phyloP scores from a whole-genome alignment of 1,139 yeast species.

The Nakaseomyces bracarensis region DNA sequence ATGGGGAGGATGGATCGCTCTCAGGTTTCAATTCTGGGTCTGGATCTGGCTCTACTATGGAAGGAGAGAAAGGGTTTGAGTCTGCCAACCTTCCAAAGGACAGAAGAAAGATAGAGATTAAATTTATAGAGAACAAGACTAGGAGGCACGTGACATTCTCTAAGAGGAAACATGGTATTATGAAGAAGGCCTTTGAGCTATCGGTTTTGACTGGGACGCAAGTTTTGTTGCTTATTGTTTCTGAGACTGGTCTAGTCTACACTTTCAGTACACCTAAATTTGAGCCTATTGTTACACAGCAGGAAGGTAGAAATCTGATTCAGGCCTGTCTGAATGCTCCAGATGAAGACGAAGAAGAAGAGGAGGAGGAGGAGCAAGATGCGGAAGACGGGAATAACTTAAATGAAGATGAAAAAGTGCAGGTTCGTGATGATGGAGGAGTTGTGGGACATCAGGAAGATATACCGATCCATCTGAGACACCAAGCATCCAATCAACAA shows the following conservation, averaged over 20 bases:
- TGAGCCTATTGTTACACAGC: slow-evolving; percentile 95
- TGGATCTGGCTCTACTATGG: neutral
- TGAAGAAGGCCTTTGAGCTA: slow-evolving; percentile 96
- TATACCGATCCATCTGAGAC: neutral
- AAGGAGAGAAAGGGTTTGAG: neutral
- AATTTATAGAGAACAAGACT: slow-evolving; percentile 93
- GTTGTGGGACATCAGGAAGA: neutral
- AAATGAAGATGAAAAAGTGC: neutral
- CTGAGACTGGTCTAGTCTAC: slow-evolving; percentile 95
- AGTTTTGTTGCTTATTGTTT: slow-evolving; percentile 83
- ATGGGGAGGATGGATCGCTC: neutral
- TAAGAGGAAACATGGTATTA: slow-evolving; percentile 95
- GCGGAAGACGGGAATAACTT: neutral
- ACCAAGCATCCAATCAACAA: neutral
- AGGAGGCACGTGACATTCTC: slow-evolving; percentile 96
- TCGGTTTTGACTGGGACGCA: slow-evolving; percentile 96
- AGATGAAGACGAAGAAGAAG: slow-evolving; percentile 43
- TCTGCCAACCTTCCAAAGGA: slow-evolving; percentile 35
- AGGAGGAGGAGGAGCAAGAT: slow-evolving; percentile 48
- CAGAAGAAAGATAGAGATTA: slow-evolving; percentile 93
- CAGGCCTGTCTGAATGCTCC: slow-evolving; percentile 97
- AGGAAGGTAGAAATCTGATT: slow-evolving; percentile 92
- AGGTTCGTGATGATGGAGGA: neutral
- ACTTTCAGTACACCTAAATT: slow-evolving; percentile 98
- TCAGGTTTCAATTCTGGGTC: neutral